These are phyloP conservation scores for Tolypocladium paradoxum DNA, from an alignment of 2,329 filamentous ascomycete genomes.

Conservation along the genomic window DNA sequence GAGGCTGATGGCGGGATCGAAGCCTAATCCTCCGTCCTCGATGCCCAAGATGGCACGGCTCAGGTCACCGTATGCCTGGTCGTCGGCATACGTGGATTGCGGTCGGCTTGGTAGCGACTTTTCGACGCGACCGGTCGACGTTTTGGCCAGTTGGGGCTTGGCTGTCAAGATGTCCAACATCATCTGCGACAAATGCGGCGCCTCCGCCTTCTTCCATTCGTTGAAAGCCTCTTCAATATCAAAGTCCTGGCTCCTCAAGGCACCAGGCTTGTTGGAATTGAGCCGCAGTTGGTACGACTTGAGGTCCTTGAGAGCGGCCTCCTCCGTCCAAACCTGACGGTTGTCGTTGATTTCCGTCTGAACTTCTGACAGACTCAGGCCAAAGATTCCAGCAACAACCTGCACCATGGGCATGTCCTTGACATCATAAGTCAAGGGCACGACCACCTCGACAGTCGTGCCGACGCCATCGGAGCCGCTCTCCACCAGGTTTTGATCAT, in stretches of 20 bases:
- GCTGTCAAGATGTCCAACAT: constrained; percentile 83
- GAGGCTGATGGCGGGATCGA: constrained; percentile 60
- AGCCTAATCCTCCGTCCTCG: constrained; percentile 29
- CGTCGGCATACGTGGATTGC: constrained; percentile 33
- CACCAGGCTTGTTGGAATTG: constrained; percentile 66
- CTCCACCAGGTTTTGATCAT: constrained; percentile 70
- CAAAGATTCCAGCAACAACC: constrained; percentile 77
- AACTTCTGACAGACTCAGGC: constrained; percentile 64
- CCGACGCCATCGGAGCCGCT: constrained; percentile 22
- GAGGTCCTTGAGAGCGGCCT: constrained; percentile 79
- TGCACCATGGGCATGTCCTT: constrained; percentile 96
- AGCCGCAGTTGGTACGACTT: constrained; percentile 89
- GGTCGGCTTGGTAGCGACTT: constrained; percentile 44
- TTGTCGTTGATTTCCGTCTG: constrained; percentile 82
- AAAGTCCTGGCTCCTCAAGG: constrained; percentile 77
- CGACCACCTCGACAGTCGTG: constrained; percentile 63
- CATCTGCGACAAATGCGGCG: constrained; percentile 79
- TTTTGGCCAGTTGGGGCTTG: constrained; percentile 76
- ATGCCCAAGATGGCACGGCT: constrained; percentile 38
- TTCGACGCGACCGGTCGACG: constrained; percentile 48
- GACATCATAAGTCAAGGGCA: constrained; percentile 80
- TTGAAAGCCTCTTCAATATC: constrained; percentile 81
- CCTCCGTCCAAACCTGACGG: constrained; percentile 77
- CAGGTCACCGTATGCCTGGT: constrained; percentile 42
- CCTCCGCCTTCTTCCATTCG: constrained; percentile 84